Percentiles rank a stretch among this genome's conserved stretches.
These are phyloP conservation scores for Aspergillus japonicus DNA, from an alignment of 2,329 filamentous ascomycete genomes.

Conservation along the genomic window DNA sequence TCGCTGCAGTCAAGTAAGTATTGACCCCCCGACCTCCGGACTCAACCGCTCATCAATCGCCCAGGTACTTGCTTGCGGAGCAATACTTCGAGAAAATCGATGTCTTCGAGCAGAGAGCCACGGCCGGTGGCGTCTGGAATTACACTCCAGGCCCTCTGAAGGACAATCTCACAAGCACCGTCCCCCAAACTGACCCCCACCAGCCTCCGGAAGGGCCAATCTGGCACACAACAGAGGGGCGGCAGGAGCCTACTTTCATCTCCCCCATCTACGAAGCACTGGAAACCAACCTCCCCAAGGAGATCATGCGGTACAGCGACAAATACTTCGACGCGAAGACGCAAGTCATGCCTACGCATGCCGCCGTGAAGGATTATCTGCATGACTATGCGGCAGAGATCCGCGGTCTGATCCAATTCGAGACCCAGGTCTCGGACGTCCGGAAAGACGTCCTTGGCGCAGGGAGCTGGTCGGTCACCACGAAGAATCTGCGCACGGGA, in stretches of 20 bases:
- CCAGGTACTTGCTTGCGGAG: slow-evolving; percentile 69
- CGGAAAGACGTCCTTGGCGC: slow-evolving; percentile 36
- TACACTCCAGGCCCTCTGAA: slow-evolving; percentile 59
- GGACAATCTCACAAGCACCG: slow-evolving; percentile 40
- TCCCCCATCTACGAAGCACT: slow-evolving; percentile 79
- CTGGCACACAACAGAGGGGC: slow-evolving; percentile 39
- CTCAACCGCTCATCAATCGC: slow-evolving; percentile 19
- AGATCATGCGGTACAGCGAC: slow-evolving; percentile 78
- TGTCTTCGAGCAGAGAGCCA: slow-evolving; percentile 76
- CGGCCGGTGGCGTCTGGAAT: slow-evolving; percentile 83
- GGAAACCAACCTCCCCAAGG: slow-evolving; percentile 82
- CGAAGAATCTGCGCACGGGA: slow-evolving; percentile 51
- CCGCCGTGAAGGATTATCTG: slow-evolving; percentile 72
- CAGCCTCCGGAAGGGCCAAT: slow-evolving; percentile 64
- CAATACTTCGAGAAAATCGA: slow-evolving; percentile 68
- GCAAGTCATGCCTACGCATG: slow-evolving; percentile 72
- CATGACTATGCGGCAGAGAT: slow-evolving; percentile 69
- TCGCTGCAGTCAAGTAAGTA: slow-evolving; percentile 68
- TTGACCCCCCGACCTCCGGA: not conserved
- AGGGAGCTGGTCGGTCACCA: slow-evolving; percentile 61
- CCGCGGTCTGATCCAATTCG: slow-evolving; percentile 65
- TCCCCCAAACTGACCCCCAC: slow-evolving; percentile 68
- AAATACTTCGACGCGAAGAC: slow-evolving; percentile 61
- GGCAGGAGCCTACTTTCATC: slow-evolving; percentile 62
- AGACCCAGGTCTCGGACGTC: slow-evolving; percentile 67